phyloP scores from a whole-genome alignment of 441 rosid species.

The Jatropha podagrica region DNA sequence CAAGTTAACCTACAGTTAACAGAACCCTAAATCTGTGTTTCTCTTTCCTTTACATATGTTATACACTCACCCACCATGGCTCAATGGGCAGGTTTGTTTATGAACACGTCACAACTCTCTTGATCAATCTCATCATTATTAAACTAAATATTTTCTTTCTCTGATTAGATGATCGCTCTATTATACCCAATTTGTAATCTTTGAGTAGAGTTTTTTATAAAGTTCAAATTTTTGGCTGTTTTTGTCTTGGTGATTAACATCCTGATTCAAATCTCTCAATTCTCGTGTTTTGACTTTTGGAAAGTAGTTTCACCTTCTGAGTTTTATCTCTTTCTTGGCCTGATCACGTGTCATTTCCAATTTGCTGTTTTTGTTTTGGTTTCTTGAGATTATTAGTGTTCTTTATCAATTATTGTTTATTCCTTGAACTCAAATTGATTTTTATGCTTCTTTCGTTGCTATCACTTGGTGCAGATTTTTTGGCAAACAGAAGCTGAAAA shows the following conservation, averaged over 20 bases:
- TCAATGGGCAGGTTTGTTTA: constrained; percentile 25
- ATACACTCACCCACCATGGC: constrained; percentile 7
- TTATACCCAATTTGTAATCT: neutral
- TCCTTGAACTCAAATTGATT: constrained; percentile 12
- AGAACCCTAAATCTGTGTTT: constrained; percentile 18
- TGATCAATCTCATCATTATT: neutral
- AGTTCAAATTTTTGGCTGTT: neutral
- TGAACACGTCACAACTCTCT: neutral
- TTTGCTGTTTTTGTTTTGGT: constrained; percentile 13
- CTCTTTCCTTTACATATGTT: neutral
- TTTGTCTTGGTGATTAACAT: neutral
- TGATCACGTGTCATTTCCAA: constrained; percentile 18
- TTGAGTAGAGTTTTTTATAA: neutral
- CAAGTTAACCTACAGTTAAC: neutral
- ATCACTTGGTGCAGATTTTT: constrained; percentile 25
- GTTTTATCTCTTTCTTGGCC: constrained; percentile 17
- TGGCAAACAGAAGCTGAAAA: constrained; percentile 13
- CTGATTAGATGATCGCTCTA: neutral
- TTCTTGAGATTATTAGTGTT: neutral
- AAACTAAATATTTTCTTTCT: neutral
- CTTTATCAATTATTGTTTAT: neutral
- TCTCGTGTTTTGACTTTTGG: neutral
- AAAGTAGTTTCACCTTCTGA: constrained; percentile 13
- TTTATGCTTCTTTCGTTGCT: constrained; percentile 21
- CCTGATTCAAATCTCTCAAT: neutral